Percentiles rank a stretch among this genome's conserved stretches.
Evolutionary conservation across 202 grass and related monocot species (phyloP).

Genomic region (Sporobolus alterniflorus): DNA sequence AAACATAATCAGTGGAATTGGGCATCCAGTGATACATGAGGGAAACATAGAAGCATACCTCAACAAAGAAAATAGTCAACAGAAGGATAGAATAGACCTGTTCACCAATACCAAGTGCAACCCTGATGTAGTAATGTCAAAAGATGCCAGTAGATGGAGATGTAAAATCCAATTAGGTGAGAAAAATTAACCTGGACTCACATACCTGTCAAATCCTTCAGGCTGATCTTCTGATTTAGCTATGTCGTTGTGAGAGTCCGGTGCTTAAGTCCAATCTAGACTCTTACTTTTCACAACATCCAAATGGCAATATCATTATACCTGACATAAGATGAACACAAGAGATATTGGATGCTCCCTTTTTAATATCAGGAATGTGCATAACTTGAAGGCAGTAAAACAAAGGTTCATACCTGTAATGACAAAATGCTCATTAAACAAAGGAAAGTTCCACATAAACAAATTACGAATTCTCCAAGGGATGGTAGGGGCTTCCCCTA

Average conservation of each 20-base stretch:
- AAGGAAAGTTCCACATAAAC: background rate
- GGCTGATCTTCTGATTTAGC: conserved; percentile 45
- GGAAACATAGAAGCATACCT: conserved; percentile 61
- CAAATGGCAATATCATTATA: conserved; percentile 95
- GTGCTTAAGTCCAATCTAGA: conserved; percentile 33
- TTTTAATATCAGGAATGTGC: conserved; percentile 36
- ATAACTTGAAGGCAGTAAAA: conserved; percentile 30
- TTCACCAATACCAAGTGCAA: conserved; percentile 88
- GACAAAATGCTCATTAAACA: conserved; percentile 26
- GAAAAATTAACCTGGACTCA: conserved; percentile 31
- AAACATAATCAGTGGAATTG: conserved; percentile 18
- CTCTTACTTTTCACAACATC: conserved; percentile 75
- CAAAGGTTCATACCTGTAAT: conserved; percentile 46
- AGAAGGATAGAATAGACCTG: conserved; percentile 92
- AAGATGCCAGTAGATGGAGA: conserved; percentile 27
- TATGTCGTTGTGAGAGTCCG: conserved; percentile 39
- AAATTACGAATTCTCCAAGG: background rate
- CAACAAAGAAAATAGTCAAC: conserved; percentile 87
- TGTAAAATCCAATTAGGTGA: conserved; percentile 3
- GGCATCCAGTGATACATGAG: background rate
- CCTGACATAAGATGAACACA: conserved; percentile 67
- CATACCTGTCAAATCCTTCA: conserved; percentile 92
- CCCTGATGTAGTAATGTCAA: conserved; percentile 53
- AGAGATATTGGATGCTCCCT: conserved; percentile 29
- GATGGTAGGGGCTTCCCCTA: too few relatives aligned